phyloP scores from a whole-genome alignment of 2,329 filamentous ascomycete genomes.

The Fusarium tupiense region DNA sequence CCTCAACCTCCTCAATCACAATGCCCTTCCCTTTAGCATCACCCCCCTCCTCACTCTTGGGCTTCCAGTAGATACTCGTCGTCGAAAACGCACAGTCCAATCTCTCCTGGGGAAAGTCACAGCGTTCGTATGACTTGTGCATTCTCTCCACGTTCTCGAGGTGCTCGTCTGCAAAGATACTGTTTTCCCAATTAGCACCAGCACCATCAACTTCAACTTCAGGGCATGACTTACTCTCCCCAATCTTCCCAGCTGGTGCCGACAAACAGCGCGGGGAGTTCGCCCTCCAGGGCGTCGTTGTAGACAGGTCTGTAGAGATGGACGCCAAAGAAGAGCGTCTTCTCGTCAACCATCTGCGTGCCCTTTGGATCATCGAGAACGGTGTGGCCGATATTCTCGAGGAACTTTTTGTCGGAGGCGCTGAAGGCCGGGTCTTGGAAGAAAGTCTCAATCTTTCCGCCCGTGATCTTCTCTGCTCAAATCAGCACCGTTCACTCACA shows the following conservation, averaged over 20 bases:
- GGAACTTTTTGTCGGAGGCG: slow-evolving; percentile 59
- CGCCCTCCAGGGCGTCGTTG: slow-evolving; percentile 56
- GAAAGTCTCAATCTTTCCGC: slow-evolving; percentile 52
- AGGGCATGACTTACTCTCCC: slow-evolving; percentile 54
- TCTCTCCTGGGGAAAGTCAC: slow-evolving; percentile 37
- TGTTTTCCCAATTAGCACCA: slow-evolving; percentile 1
- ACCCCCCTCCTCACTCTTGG: not conserved
- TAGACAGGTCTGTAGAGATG: slow-evolving; percentile 68
- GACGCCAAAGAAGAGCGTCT: slow-evolving; percentile 68
- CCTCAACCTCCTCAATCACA: not conserved
- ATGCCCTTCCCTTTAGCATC: not conserved
- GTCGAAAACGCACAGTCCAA: slow-evolving; percentile 38
- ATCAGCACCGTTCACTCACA: not conserved
- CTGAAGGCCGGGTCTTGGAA: slow-evolving; percentile 67
- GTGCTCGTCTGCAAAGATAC: slow-evolving; percentile 18
- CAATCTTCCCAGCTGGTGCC: slow-evolving; percentile 64
- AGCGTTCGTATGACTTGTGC: slow-evolving; percentile 30
- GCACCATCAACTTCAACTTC: too few relatives aligned
- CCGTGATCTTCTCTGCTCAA: slow-evolving; percentile 27
- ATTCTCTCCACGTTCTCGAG: slow-evolving; percentile 39
- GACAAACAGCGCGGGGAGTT: slow-evolving; percentile 64
- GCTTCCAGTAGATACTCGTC: slow-evolving; percentile 44
- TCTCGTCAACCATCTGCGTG: slow-evolving; percentile 58
- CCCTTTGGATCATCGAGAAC: slow-evolving; percentile 63
- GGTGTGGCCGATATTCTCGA: slow-evolving; percentile 63